Conservation (phyloP, 2,329 filamentous ascomycete genomes). For the Didymella lethalis region DNA sequence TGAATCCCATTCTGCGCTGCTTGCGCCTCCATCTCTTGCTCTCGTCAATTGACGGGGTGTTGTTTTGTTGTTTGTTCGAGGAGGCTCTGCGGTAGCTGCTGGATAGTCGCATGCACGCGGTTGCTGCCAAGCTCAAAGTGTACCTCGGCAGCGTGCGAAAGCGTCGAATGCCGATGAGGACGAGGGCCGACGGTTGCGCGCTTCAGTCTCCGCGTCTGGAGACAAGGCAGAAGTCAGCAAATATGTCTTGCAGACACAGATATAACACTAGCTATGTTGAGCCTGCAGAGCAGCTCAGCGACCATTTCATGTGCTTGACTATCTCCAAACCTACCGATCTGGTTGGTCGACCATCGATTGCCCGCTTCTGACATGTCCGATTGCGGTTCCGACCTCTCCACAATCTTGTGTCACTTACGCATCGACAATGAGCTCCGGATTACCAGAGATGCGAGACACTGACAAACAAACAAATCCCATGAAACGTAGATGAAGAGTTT, state of each 20-base stretch:
- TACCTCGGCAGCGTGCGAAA: conserved; percentile 15
- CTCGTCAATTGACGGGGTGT: conserved; percentile 7
- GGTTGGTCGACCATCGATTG: neutral
- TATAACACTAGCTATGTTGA: neutral
- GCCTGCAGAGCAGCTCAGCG: neutral
- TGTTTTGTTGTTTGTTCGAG: neutral
- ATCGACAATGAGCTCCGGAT: neutral
- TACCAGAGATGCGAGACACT: neutral
- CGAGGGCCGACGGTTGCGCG: conserved; percentile 3
- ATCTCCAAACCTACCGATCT: neutral
- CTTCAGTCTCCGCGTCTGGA: neutral
- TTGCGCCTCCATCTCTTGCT: conserved; percentile 40
- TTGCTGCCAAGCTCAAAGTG: conserved; percentile 15
- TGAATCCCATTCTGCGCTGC: conserved; percentile 32
- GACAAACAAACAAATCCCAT: too few relatives aligned
- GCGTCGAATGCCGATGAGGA: conserved; percentile 8
- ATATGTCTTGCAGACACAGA: neutral
- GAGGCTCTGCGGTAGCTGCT: conserved; percentile 14
- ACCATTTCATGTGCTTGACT: neutral
- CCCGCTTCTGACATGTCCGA: neutral
- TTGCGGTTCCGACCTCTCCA: neutral
- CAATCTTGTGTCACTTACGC: neutral
- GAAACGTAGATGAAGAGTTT: neutral
- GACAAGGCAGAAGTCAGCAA: neutral
- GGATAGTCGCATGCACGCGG: conserved; percentile 11